A percentile compares a stretch with the other conserved stretches of the same genome.
phyloP scores from a whole-genome alignment of 306 rosid genomes.

The Citrullus amarus region DNA sequence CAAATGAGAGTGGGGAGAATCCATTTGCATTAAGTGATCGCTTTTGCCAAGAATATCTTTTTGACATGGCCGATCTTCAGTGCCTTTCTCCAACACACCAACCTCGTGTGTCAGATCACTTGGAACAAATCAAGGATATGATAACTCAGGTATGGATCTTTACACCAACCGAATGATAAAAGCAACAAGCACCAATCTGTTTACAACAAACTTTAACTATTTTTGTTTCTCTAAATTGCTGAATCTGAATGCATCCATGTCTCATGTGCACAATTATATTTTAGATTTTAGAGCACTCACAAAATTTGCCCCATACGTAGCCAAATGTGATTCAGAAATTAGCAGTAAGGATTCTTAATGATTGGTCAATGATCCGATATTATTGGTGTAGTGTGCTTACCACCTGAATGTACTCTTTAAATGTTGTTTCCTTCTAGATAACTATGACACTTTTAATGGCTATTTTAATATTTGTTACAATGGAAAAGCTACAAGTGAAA shows the following conservation, averaged over 20 bases:
- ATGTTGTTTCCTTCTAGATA: neutral
- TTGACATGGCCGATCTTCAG: slow-evolving; percentile 71
- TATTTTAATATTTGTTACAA: neutral
- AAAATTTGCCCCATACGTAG: neutral
- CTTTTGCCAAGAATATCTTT: slow-evolving; percentile 69
- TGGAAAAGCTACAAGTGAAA: neutral
- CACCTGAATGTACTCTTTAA: neutral
- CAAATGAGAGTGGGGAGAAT: slow-evolving; percentile 74
- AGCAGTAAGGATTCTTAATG: neutral
- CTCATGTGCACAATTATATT: neutral
- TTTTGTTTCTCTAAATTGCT: neutral
- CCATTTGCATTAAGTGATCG: slow-evolving; percentile 59
- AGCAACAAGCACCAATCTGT: neutral
- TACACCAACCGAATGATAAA: neutral
- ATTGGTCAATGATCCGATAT: neutral
- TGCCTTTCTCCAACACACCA: slow-evolving; percentile 72
- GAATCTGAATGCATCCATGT: neutral
- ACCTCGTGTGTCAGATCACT: slow-evolving; percentile 85
- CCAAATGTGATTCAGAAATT: neutral
- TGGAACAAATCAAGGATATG: slow-evolving; percentile 75
- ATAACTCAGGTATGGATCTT: slow-evolving; percentile 43
- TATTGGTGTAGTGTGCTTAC: neutral
- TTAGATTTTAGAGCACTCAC: neutral
- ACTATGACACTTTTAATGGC: neutral
- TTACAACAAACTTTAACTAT: neutral